Base-by-base conservation (phyloP, 2,329 filamentous ascomycete genomes). In the Calonectria pauciramosa region DNA sequence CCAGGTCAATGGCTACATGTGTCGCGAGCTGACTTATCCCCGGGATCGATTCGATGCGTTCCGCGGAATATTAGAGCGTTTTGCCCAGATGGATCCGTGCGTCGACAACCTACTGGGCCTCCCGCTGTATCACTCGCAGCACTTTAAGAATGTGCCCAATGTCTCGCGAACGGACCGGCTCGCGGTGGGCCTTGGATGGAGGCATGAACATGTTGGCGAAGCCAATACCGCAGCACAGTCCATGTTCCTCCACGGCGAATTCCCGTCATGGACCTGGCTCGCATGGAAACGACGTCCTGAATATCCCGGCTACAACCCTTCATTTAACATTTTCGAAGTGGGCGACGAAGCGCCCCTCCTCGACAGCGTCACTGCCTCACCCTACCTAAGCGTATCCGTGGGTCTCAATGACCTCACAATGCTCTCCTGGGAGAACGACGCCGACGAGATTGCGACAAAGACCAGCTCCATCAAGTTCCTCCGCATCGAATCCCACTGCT, bases 201-300 rank as follows among this genome's bases (percentile, higher is more conserved):
- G 80, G 54, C 77, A 82, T 34, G 81, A 82, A 51, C 79, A 79
- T 28, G 70, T 78, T 32, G 75, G 78, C 5, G 77, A 80, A 41
- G 60, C 44, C 4, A 75, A 79, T 18, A 36, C 71, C 47, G 70
- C 77, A 30, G 66, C 76, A n/a, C 77, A 81, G 51, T 82, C 82
- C 32, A 80, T 82, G 71, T 80, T 75, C 44, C 78, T 79, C 47
- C 77, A 81, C 20, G 79, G 77, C 30, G 67, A 78, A 4, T 85
- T 83, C 56, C 84, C 84, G 2, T 86, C 84, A 0, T 86, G 84
- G 85, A 84, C 83, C 5, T 86, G 85, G 85, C 81, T 86, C 9
- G 80, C 83, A 5, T 86, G 85, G 85, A 81, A 80, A 32, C 74
- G 81, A 10, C 80, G 83, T 4, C 68, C 75, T 2, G 80, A 79